Conservation (phyloP, 805 yeast species). For the Kockiozyma suomiensis region DNA sequence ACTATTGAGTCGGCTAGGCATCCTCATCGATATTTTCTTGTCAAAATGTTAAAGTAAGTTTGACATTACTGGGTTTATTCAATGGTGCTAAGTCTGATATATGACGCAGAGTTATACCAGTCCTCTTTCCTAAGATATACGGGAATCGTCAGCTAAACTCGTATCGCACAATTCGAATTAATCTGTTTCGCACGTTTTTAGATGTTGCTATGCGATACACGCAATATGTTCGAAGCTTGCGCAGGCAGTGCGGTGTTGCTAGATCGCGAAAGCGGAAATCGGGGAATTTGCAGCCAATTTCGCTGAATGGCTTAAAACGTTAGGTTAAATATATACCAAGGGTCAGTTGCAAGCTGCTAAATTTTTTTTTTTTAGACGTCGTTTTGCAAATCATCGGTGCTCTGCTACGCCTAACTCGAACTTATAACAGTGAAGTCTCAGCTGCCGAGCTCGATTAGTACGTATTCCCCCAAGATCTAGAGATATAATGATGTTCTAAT, state of each 20-base stretch:
- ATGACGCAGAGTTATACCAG: slow-evolving; percentile 2
- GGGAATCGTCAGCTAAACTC: slow-evolving; percentile 23
- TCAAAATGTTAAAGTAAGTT: slow-evolving; percentile 13
- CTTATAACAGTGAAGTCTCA: background rate
- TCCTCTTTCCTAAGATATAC: slow-evolving; percentile 10
- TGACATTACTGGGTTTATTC: background rate
- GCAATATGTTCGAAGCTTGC: slow-evolving; percentile 15
- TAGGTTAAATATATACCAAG: no score
- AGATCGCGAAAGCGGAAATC: background rate
- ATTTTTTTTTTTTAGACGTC: background rate
- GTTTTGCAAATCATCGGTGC: background rate
- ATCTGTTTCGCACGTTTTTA: slow-evolving; percentile 20
- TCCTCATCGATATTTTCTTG: slow-evolving; percentile 2
- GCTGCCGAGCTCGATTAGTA: background rate
- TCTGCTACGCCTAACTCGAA: background rate
- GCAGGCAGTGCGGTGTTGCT: background rate
- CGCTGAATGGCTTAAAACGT: slow-evolving; percentile 8
- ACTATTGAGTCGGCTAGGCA: slow-evolving; percentile 14
- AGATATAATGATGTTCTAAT: no score
- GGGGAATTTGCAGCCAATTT: background rate
- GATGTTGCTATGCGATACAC: slow-evolving; percentile 28
- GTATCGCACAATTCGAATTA: slow-evolving; percentile 11
- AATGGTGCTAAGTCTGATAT: background rate
- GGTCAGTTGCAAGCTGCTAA: no score
- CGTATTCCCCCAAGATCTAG: background rate